Base-by-base conservation (phyloP, 73 alveolate species). In the Paraurostyla sp. region DNA sequence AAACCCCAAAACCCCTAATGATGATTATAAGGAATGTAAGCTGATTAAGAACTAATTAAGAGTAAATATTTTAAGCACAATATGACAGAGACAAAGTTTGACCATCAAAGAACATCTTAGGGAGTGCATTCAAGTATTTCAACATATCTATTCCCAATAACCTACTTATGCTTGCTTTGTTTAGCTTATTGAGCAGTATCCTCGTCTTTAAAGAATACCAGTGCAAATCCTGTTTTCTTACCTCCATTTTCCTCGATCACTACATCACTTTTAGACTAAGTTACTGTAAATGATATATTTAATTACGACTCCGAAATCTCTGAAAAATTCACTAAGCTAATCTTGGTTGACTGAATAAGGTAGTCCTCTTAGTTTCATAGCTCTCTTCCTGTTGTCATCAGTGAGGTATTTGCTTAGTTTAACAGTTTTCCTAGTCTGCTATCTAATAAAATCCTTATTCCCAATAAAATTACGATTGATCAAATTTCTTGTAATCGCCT, bases 311-410 rank as follows among this genome's bases (percentile, higher is more conserved):
- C 38, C n/a, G 50, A 54, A 89, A 11, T 75, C 94, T 32, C 38
- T 40, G 65, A 89, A 89, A 62, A 80, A 89, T 1, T 36, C 15
- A 1, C 52, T 23, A 29, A 89, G 51, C 0, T 89, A 84, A 22
- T 80, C 89, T 27, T 22, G 50, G 7, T 60, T 30, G 25, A 46
- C 80, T 6, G 52, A 59, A 40, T 46, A 89, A 11, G 94, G 94
- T 0, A 89, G 84, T 18, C 94, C 94, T 89, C 94, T 89, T 16
- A 89, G 46, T 51, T 85, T 89, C 46, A 89, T 27, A 9, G 59
- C 68, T 81, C 94, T 80, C 3, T 48, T 45, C 33, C 46, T 78
- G 60, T 71, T 81, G 1, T 22, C 45, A 0, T 89, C 94, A 16
- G 83, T 76, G 48, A 89, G 40, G 42, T 60, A 89, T 52, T 81